Conservation (phyloP, 164 flowering plant species). For the Piper betle region DNA sequence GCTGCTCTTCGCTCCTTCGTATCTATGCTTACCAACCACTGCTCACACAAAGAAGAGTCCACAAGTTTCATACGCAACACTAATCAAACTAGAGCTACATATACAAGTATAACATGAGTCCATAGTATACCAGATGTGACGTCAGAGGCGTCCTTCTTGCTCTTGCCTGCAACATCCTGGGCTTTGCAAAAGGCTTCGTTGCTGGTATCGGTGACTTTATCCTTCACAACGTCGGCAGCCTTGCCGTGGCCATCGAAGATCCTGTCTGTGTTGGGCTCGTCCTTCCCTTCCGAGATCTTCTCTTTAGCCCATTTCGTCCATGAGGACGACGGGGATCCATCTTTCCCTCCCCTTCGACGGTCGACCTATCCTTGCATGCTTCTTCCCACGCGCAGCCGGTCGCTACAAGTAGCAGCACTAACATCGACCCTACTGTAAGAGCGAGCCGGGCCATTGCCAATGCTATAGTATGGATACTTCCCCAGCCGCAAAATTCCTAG, state of each 20-base stretch:
- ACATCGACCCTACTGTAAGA: not conserved
- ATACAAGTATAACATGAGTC: not conserved
- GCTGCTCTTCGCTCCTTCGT: not conserved
- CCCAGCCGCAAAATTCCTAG: too few species aligned
- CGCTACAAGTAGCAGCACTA: not conserved
- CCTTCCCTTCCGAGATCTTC: slow-evolving; percentile 1
- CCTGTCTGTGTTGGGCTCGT: not conserved
- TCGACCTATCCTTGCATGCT: not conserved
- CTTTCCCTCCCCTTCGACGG: not conserved
- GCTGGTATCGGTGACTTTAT: not conserved
- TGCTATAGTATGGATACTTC: too few species aligned
- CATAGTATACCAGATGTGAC: not conserved
- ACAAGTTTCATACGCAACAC: too few species aligned
- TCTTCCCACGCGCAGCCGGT: not conserved
- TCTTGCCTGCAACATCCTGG: not conserved
- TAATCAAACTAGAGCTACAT: not conserved
- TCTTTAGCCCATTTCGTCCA: slow-evolving; percentile 3
- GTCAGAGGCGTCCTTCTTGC: not conserved
- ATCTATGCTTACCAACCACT: not conserved
- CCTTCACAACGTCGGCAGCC: not conserved
- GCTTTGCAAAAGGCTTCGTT: not conserved
- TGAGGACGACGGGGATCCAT: not conserved
- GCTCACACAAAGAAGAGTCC: not conserved
- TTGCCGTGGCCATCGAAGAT: not conserved
- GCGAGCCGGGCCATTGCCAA: not conserved